A percentile compares a stretch with the other conserved stretches of the same genome.
These are phyloP conservation scores for Ceratobasidium sp. DNA, from an alignment of 1,284 basidiomycete species.

Conservation along the genomic window DNA sequence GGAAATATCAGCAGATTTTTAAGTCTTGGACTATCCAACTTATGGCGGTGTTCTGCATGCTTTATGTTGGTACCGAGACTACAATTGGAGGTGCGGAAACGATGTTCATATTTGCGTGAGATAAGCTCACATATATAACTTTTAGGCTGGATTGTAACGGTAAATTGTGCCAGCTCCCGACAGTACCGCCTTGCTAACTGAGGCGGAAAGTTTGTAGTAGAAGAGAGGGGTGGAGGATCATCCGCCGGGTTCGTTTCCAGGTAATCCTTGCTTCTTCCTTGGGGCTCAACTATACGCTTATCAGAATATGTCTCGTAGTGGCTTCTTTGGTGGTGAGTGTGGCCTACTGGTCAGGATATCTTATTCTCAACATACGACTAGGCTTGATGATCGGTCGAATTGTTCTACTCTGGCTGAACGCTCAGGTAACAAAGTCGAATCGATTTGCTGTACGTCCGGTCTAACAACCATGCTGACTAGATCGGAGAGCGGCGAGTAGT, in stretches of 20 bases:
- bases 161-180: slow-evolving; percentile 50
- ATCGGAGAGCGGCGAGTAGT: slow-evolving; percentile 51
- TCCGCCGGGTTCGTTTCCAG: slow-evolving; percentile 66
- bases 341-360: too few species aligned
- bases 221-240: slow-evolving; percentile 63
- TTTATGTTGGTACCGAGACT: slow-evolving; percentile 66
- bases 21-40: slow-evolving; percentile 56
- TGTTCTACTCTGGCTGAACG: slow-evolving; percentile 69
- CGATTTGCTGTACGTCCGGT: too few species aligned
- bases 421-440: slow-evolving; percentile 58
- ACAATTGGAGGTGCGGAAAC: slow-evolving; percentile 57
- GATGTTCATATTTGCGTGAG: not conserved
- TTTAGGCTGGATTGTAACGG: slow-evolving; percentile 68
- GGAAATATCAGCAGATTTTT: slow-evolving; percentile 47
- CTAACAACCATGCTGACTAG: not conserved
- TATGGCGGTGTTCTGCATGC: slow-evolving; percentile 62
- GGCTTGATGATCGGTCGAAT: slow-evolving; percentile 72
- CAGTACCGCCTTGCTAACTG: not conserved
- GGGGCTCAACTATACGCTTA: slow-evolving; percentile 54
- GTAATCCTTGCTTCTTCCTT: not conserved
- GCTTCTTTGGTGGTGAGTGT: slow-evolving; percentile 63
- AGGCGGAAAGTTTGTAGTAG: slow-evolving; percentile 57
- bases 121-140: not conserved
- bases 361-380: slow-evolving; percentile 48
- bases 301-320: not conserved